Percentiles rank a stretch among this genome's conserved stretches.
These are phyloP conservation scores for Didymella pomorum DNA, from an alignment of 2,329 filamentous ascomycete genomes.

Conservation along the genomic window DNA sequence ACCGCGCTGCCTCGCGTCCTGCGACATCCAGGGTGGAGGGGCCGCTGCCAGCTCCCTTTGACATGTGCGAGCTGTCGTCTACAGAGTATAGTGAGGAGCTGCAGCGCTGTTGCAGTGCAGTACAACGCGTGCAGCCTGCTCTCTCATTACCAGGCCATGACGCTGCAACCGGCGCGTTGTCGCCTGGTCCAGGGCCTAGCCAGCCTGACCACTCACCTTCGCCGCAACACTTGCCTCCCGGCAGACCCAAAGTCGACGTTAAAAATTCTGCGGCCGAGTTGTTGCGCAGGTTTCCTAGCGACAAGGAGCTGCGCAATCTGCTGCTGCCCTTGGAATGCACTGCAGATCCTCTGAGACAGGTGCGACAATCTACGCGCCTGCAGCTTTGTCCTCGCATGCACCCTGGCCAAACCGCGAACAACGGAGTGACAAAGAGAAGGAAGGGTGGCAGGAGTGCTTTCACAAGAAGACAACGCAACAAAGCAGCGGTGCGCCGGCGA, in stretches of 20 bases:
- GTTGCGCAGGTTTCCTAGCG: slow-evolving; percentile 10
- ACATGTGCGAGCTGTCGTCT: slow-evolving; percentile 3
- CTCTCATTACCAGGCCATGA: slow-evolving; percentile 30
- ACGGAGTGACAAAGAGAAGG: slow-evolving; percentile 20
- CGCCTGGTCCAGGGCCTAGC: slow-evolving; percentile 26
- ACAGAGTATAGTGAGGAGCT: background rate
- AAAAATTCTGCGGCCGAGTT: slow-evolving; percentile 27
- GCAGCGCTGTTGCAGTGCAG: slow-evolving; percentile 18
- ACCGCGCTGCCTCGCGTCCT: slow-evolving; percentile 24
- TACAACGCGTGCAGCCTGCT: slow-evolving; percentile 9
- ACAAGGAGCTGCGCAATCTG: slow-evolving; percentile 17
- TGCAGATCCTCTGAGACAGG: slow-evolving; percentile 30
- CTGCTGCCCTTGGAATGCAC: slow-evolving; percentile 32
- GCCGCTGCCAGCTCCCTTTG: background rate
- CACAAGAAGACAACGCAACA: slow-evolving; percentile 21
- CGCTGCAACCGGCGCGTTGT: slow-evolving; percentile 29
- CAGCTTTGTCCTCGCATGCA: slow-evolving; percentile 23
- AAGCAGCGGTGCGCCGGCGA: slow-evolving; percentile 21
- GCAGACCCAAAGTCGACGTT: slow-evolving; percentile 21
- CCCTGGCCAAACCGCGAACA: slow-evolving; percentile 16
- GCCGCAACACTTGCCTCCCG: slow-evolving; percentile 34
- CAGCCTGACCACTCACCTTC: slow-evolving; percentile 32
- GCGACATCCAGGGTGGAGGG: slow-evolving; percentile 10
- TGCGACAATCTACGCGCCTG: slow-evolving; percentile 29
- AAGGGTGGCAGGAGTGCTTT: slow-evolving; percentile 17